A percentile compares a stretch with the other conserved stretches of the same genome.
phyloP scores from a whole-genome alignment of 495 filamentous ascomycete genomes.

The Astrocystis sublimbata region DNA sequence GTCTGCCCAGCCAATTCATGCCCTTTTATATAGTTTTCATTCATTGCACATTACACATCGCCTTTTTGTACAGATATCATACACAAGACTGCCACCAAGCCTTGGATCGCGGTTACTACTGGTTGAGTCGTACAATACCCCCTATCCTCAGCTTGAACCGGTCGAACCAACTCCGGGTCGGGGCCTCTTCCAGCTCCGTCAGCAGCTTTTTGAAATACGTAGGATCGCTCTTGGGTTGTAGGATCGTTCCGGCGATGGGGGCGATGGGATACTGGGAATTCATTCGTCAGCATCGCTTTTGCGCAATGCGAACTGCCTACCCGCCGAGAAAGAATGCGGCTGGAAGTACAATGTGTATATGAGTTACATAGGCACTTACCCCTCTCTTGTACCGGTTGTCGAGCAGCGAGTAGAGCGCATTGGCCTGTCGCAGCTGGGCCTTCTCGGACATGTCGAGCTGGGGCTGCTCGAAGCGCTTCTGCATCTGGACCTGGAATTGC shows the following conservation, averaged over 20 bases:
- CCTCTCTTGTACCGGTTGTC: constrained; percentile 69
- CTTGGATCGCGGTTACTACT: background rate
- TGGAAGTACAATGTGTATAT: background rate
- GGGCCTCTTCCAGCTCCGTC: constrained; percentile 71
- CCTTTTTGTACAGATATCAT: background rate
- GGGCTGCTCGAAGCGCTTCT: constrained; percentile 56
- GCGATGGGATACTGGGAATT: constrained; percentile 62
- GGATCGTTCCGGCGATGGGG: constrained; percentile 58
- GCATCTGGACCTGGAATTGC: constrained; percentile 71
- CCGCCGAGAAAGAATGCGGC: background rate
- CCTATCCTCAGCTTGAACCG: constrained; percentile 58
- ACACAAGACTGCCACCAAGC: background rate
- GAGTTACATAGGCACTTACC: constrained; percentile 35
- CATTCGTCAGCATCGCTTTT: background rate
- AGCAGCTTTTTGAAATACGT: constrained; percentile 73
- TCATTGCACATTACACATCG: background rate
- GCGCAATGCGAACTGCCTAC: background rate
- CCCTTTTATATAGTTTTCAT: no score
- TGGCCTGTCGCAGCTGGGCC: constrained; percentile 56
- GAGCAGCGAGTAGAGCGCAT: constrained; percentile 73
- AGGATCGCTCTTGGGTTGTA: constrained; percentile 72
- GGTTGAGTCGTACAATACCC: constrained; percentile 63
- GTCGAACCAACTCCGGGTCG: constrained; percentile 58
- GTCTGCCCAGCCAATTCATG: background rate
- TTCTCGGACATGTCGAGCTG: constrained; percentile 30